A percentile compares a stretch with the other conserved stretches of the same genome.
Conservation (phyloP, 2,329 filamentous ascomycete genomes). For the Pyricularia pennisetigena region DNA sequence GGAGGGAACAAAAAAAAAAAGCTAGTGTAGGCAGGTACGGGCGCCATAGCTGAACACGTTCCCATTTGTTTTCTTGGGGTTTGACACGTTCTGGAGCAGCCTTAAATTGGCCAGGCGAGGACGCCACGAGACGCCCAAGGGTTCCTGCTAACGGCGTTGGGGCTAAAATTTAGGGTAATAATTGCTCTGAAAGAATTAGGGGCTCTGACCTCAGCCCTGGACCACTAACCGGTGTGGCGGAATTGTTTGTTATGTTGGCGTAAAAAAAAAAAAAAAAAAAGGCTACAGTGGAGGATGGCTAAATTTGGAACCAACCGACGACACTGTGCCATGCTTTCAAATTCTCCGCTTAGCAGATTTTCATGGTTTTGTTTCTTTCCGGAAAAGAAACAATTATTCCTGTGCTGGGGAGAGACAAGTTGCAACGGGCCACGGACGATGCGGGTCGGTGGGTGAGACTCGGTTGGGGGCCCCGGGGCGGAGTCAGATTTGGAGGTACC, state of each 20-base stretch:
- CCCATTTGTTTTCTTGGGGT: neutral
- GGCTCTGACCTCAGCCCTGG: neutral
- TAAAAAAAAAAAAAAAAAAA: too few species aligned
- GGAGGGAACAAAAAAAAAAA: too few species aligned
- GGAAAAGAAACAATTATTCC: neutral
- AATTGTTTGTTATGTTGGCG: neutral
- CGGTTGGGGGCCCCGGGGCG: neutral
- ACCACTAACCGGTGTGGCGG: neutral
- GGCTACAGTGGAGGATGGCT: too few species aligned
- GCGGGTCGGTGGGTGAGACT: neutral
- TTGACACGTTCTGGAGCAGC: neutral
- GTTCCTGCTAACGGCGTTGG: neutral
- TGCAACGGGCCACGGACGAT: neutral
- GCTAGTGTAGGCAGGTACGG: neutral
- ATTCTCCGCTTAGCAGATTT: neutral
- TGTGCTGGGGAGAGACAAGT: neutral
- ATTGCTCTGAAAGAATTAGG: neutral
- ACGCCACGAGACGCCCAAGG: neutral
- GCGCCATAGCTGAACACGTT: neutral
- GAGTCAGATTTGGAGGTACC: neutral
- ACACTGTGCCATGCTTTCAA: too few species aligned
- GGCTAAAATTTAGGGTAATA: neutral
- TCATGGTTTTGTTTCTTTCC: neutral
- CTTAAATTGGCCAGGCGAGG: neutral
- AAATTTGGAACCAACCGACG: too few species aligned